Evolutionary conservation across 345 rosid species (phyloP), one percentile per base, ranked within the genome.

Genomic region (Psidium friedrichsthalianum): DNA sequence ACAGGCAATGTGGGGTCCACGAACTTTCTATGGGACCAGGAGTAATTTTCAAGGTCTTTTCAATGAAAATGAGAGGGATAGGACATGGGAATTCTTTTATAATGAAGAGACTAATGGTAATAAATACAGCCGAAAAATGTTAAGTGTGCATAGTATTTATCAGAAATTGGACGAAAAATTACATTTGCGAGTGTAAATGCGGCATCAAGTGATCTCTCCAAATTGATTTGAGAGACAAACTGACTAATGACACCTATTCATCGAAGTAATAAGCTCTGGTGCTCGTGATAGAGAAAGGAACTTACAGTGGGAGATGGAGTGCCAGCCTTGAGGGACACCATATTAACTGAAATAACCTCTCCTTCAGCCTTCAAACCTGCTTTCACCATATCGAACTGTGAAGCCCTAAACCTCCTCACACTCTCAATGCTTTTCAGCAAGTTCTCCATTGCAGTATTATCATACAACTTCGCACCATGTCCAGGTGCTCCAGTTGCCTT

Each of bases 401-500:
- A 94, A 86, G 98, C 95, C 86, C 99, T 90, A 87, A 96, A 97
- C 92, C 93, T 94, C 87, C 96, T 92, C 51, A 96, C 89, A 88
- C 86, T 89, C 92, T 97, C 98, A 44, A 97, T 91, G 91, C 96
- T 97, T 88, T 92, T 95, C 51, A 94, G 86, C 82, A 96, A 94
- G 87, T 96, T 97, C 94, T 97, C 99, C 95, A 94, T 89, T 6
- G 99, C 99, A 56, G 94, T 91, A 84, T 96, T 93, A 83, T 97
- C 99, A 87, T 95, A 97, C 56, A 97, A 94, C 92, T 93, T 97
- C 0, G 98, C 98, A 58, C 99, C 98, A 82, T 97, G 98, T 42
- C 98, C 99, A 32, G 99, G 99, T 51, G 98, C 90, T n/a, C 99
- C 99, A 49, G 82, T 89, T 64, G 98, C 98, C 95, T 93, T 97